phyloP scores from a whole-genome alignment of 2,329 filamentous ascomycete genomes.

The Aaosphaeria arxii region DNA sequence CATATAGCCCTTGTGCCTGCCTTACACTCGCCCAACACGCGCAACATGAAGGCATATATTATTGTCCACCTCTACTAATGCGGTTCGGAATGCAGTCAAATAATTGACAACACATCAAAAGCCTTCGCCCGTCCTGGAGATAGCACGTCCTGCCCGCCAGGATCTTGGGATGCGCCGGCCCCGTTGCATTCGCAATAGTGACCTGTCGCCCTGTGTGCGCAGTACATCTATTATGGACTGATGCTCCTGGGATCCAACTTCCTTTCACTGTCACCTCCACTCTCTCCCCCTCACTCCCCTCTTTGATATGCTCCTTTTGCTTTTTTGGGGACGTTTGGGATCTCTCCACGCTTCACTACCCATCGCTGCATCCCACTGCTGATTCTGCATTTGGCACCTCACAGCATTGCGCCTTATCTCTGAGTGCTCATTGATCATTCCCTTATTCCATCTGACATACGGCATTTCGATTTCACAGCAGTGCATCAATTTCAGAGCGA shows the following conservation, averaged over 20 bases:
- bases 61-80: slow-evolving; percentile 37
- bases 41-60: slow-evolving; percentile 33
- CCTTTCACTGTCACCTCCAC: slow-evolving; percentile 14
- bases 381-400: slow-evolving; percentile 11
- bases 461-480: slow-evolving; percentile 2
- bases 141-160: slow-evolving; percentile 27
- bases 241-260: slow-evolving; percentile 26
- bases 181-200: slow-evolving; percentile 10
- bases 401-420: slow-evolving; percentile 12
- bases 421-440: slow-evolving; percentile 19
- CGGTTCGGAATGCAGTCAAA: slow-evolving; percentile 33
- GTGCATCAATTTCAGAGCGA: slow-evolving; percentile 14
- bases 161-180: slow-evolving; percentile 14
- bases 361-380: slow-evolving; percentile 7
- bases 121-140: slow-evolving; percentile 26
- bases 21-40: slow-evolving; percentile 39
- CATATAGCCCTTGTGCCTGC: slow-evolving; percentile 34
- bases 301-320: slow-evolving; percentile 27
- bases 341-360: slow-evolving; percentile 7
- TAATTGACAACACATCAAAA: slow-evolving; percentile 41
- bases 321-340: slow-evolving; percentile 22
- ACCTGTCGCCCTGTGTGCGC: slow-evolving; percentile 8
- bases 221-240: slow-evolving; percentile 33
- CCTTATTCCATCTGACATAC: slow-evolving; percentile 18
- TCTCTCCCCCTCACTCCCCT: slow-evolving; percentile 21